Evolutionary conservation across 1,284 basidiomycete genomes (phyloP), one percentile per base, ranked within the genome.

Genomic region (Marasmius tenuissimus): DNA sequence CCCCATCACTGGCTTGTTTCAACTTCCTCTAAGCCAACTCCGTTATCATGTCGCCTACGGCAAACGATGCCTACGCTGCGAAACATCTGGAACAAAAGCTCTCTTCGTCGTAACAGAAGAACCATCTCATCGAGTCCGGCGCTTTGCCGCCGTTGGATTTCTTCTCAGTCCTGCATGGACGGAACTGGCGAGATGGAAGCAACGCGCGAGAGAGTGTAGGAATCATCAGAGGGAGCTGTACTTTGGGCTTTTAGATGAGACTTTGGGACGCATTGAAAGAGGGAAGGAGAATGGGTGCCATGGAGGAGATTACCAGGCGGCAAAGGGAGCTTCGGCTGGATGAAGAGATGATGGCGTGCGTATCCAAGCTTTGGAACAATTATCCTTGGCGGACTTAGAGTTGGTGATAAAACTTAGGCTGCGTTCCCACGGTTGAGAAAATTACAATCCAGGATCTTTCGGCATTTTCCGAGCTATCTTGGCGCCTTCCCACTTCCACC

Each of bases 171-270:
- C 75, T 8, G 71, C 69, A 58, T 51, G 69, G n/a, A n/a, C n/a
- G n/a, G n/a, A n/a, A n/a, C 72, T 69, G 66, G 75, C 75, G 6
- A 51, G 65, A 12, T 76, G 76, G 76, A 76, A 76, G 62, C 59
- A 58, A 3, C 56, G 68, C 4, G 68, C 65, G 52, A 64, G 63
- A 34, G 57, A 68, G 40, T 64, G 71, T 42, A 65, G 68, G 40
- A 65, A 55, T 34, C 42, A 66, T 35, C 72, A 74, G 20, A 39
- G 60, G 12, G 54, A 61, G 10, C 39, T 63, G 0, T 67, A 66
- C 47, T 62, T 61, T 56, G 59, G 63, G 34, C 39, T 62, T 16
- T 18, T 67, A 33, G 58, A 58, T 22, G 51, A 57, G 37, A 58
- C 60, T 51, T 35, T 58, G 35, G 45, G 60, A 10, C 49, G 65